A percentile compares a stretch with the other conserved stretches of the same genome.
phyloP scores from a whole-genome alignment of 371 early-diverging fungal genomes.

The Quaeritorhiza haematococci region DNA sequence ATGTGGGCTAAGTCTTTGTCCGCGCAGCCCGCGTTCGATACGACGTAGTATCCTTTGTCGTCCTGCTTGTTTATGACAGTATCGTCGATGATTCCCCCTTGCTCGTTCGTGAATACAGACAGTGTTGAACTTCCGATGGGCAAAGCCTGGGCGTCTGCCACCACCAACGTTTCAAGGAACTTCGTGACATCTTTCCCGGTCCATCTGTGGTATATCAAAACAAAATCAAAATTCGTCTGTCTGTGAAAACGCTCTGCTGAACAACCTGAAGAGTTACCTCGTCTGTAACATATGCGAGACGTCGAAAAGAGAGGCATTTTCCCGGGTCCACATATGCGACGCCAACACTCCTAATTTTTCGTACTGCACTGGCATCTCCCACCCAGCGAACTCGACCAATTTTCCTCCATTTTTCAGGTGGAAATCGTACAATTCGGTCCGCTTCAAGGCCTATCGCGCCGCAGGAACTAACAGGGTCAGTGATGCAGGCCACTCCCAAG shows the following conservation, averaged over 20 bases:
- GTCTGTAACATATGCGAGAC: conserved; percentile 98
- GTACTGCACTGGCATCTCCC: conserved; percentile 94
- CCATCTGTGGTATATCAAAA: conserved; percentile 46
- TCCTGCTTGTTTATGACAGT: conserved; percentile 86
- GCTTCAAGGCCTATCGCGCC: too few relatives aligned
- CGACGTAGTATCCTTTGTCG: conserved; percentile 76
- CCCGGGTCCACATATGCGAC: conserved; percentile 85
- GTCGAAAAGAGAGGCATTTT: conserved; percentile 91
- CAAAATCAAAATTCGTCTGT: conserved; percentile 1
- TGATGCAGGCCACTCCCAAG: too few relatives aligned
- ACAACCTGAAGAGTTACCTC: conserved; percentile 47
- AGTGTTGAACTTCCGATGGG: conserved; percentile 78
- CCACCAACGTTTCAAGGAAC: conserved; percentile 85
- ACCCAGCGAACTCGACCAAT: conserved; percentile 97
- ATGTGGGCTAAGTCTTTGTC: conserved; percentile 92
- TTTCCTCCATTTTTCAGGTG: conserved; percentile 87
- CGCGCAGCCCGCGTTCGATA: conserved; percentile 96
- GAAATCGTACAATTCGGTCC: conserved; percentile 85
- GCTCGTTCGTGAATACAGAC: conserved; percentile 89
- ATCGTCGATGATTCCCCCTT: conserved; percentile 97
- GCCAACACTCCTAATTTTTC: conserved; percentile 72
- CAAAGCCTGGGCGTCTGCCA: conserved; percentile 79
- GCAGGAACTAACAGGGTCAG: too few relatives aligned
- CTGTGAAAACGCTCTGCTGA: not conserved
- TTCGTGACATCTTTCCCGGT: conserved; percentile 80